phyloP scores from a whole-genome alignment of 805 yeast species.

The Naumovozyma dairenensis region DNA sequence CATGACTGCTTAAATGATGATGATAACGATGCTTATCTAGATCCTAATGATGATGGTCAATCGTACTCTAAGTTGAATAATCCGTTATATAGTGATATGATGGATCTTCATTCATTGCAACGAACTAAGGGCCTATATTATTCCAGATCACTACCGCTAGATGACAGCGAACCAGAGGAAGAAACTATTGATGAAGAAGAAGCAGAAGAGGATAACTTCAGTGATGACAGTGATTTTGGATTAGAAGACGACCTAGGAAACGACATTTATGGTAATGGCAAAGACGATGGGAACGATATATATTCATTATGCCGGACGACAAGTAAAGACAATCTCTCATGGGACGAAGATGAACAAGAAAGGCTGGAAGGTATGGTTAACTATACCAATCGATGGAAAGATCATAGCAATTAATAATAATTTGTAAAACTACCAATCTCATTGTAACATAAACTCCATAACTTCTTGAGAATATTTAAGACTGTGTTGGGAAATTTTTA shows the following conservation, averaged over 20 bases:
- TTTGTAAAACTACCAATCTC: too few species aligned
- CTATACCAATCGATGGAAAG: too few species aligned
- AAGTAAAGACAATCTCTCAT: conserved; percentile 26
- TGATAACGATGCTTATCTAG: conserved; percentile 62
- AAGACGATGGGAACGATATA: conserved; percentile 28
- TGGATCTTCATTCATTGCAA: conserved; percentile 16
- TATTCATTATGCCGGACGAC: conserved; percentile 25
- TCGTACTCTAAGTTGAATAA: conserved; percentile 55
- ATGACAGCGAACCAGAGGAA: too few species aligned
- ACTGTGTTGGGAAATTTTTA: too few species aligned
- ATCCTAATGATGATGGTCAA: conserved; percentile 75
- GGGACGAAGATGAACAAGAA: conserved; percentile 24
- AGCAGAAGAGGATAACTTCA: conserved; percentile 11
- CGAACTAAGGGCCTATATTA: conserved; percentile 13
- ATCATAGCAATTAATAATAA: too few species aligned
- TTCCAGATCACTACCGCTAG: conserved; percentile 10
- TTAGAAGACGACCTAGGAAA: conserved; percentile 14
- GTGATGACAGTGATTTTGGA: conserved; percentile 11
- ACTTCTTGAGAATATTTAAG: too few species aligned
- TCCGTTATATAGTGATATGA: conserved; percentile 41
- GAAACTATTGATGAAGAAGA: conserved; percentile 11
- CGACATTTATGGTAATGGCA: conserved; percentile 10
- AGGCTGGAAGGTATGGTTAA: conserved; percentile 20
- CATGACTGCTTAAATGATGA: conserved; percentile 30
- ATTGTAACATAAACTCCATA: too few species aligned